Percentiles rank a stretch among this genome's conserved stretches.
Conservation (phyloP, 345 rosid genomes). For the Eucalyptus cloeziana region DNA sequence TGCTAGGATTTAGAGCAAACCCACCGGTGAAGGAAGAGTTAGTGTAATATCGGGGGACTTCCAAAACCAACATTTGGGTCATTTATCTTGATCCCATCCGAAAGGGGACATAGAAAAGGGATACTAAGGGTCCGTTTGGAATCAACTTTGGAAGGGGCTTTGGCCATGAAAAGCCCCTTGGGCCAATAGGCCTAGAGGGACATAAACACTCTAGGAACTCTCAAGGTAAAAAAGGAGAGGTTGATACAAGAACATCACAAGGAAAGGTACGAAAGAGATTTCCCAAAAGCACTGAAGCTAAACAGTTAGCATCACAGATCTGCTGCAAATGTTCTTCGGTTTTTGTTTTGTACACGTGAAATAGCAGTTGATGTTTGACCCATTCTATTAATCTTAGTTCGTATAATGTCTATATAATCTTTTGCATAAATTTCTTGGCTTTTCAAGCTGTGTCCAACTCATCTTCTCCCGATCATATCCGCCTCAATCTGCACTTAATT, state of each 20-base stretch:
- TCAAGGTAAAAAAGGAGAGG: neutral
- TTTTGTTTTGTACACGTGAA: neutral
- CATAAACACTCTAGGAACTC: neutral
- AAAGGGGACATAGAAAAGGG: neutral
- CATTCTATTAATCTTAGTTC: neutral
- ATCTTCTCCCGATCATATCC: neutral
- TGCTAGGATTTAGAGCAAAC: neutral
- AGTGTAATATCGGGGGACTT: too few species aligned
- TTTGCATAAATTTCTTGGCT: neutral
- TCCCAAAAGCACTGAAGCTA: neutral
- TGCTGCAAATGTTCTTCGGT: neutral
- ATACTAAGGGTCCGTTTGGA: too few species aligned
- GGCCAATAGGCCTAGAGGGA: neutral
- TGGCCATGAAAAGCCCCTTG: too few species aligned
- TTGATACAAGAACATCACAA: neutral
- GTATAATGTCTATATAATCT: neutral
- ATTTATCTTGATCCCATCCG: neutral
- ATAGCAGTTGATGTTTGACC: neutral
- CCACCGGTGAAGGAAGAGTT: neutral
- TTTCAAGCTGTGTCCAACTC: neutral
- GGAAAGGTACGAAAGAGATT: neutral
- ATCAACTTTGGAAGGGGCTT: too few species aligned
- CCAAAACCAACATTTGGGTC: neutral
- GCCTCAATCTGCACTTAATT: neutral
- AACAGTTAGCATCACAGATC: neutral